A percentile compares a stretch with the other conserved stretches of the same genome.
These are phyloP conservation scores for Cystofilobasidium ferigula DNA, from an alignment of 768 basidiomycete species.

Conservation along the genomic window DNA sequence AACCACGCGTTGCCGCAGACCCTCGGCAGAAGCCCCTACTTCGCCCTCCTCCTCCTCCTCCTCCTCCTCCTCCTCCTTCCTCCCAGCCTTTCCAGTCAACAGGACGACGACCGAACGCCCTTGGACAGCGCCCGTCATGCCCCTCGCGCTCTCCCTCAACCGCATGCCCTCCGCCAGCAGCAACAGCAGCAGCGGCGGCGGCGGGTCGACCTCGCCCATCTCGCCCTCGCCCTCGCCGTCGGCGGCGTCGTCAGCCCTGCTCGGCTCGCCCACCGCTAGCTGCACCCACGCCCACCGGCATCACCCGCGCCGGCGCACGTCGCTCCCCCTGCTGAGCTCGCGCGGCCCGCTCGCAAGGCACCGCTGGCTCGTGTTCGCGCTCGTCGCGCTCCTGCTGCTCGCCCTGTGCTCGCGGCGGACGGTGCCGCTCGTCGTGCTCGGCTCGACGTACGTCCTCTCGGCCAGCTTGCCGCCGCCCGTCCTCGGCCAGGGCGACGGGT, in stretches of 20 bases:
- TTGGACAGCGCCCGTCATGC: too few species aligned
- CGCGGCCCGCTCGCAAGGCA: not conserved
- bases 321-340: not conserved
- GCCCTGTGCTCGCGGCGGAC: not conserved
- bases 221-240: not conserved
- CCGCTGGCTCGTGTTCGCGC: not conserved
- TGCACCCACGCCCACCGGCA: not conserved
- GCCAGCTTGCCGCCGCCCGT: not conserved
- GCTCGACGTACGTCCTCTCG: slow-evolving; percentile 1
- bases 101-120: too few species aligned
- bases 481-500: not conserved
- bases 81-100: too few species aligned
- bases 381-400: not conserved
- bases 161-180: too few species aligned
- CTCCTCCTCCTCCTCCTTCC: too few species aligned
- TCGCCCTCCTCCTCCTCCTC: too few species aligned
- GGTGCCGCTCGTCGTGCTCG: not conserved
- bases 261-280: not conserved
- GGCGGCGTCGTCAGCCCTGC: not conserved
- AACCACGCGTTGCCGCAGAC: too few species aligned
- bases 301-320: not conserved
- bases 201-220: not conserved
- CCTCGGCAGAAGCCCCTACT: too few species aligned
- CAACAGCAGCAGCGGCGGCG: too few species aligned
- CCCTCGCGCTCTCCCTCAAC: too few species aligned